Percentiles rank a stretch among this genome's conserved stretches.
These are phyloP conservation scores for Astraeus odoratus DNA, from an alignment of 768 basidiomycete species.

Conservation along the genomic window DNA sequence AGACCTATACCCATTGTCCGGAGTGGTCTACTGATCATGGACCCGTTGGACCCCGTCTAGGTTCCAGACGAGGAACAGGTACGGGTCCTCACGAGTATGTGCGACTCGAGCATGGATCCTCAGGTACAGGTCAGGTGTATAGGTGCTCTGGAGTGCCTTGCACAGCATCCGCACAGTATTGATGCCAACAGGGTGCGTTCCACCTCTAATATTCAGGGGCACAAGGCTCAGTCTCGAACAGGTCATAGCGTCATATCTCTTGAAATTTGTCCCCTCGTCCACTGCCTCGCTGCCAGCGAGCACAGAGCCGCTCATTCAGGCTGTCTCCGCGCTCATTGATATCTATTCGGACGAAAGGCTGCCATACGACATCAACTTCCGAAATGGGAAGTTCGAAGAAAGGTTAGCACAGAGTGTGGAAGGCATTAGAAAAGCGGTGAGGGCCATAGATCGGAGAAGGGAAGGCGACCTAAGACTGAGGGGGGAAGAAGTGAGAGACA, in stretches of 20 bases:
- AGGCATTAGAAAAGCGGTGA: slow-evolving; percentile 54
- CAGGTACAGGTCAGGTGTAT: slow-evolving; percentile 68
- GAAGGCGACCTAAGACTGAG: slow-evolving; percentile 56
- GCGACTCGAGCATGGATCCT: slow-evolving; percentile 47
- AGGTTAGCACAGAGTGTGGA: slow-evolving; percentile 54
- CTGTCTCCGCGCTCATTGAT: slow-evolving; percentile 79
- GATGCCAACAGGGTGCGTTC: slow-evolving; percentile 42
- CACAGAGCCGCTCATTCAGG: slow-evolving; percentile 71
- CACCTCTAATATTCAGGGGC: slow-evolving; percentile 30
- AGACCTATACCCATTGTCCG: slow-evolving; percentile 11
- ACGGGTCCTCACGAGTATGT: slow-evolving; percentile 59
- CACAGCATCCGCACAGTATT: slow-evolving; percentile 56
- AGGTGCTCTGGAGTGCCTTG: slow-evolving; percentile 81
- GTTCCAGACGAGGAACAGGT: slow-evolving; percentile 55
- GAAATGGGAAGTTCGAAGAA: slow-evolving; percentile 49
- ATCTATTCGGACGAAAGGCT: slow-evolving; percentile 86
- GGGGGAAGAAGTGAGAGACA: slow-evolving; percentile 73
- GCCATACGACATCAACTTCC: slow-evolving; percentile 79
- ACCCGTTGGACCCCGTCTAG: no score
- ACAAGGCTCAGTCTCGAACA: slow-evolving; percentile 18
- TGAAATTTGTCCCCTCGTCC: slow-evolving; percentile 52
- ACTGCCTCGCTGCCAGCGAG: slow-evolving; percentile 31
- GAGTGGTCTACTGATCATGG: no score
- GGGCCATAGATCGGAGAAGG: slow-evolving; percentile 59
- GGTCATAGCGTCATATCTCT: slow-evolving; percentile 58